Conservation (phyloP, 1,139 yeast species). For the Taphrina pruni region DNA sequence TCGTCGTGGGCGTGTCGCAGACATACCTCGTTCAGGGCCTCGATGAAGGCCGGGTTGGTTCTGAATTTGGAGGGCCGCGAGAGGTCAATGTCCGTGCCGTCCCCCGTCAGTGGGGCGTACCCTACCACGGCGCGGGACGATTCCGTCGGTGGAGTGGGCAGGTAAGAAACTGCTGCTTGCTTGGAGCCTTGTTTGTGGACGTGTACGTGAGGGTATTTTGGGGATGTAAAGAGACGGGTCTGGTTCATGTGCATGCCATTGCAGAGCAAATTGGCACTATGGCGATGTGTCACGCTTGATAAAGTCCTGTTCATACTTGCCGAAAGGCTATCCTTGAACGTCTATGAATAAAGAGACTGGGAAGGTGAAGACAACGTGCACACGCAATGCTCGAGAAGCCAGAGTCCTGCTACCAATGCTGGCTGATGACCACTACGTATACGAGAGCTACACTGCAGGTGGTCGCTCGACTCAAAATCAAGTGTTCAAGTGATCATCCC, state of each 20-base stretch:
- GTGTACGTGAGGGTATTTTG: constrained; percentile 20
- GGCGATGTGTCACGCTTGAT: neutral
- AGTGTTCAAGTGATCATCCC: neutral
- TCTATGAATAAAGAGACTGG: too few species aligned
- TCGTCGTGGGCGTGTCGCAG: constrained; percentile 56
- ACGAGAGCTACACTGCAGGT: too few species aligned
- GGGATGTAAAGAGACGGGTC: constrained; percentile 18
- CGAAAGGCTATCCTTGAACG: too few species aligned
- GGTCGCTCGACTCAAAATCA: too few species aligned
- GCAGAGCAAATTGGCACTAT: neutral
- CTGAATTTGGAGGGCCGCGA: constrained; percentile 21
- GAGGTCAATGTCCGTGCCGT: constrained; percentile 28
- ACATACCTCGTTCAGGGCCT: constrained; percentile 51
- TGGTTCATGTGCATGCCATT: neutral
- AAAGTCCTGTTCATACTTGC: neutral
- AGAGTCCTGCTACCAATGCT: too few species aligned
- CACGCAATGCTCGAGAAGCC: too few species aligned
- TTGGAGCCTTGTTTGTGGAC: constrained; percentile 19
- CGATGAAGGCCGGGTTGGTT: constrained; percentile 20
- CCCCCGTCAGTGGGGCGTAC: constrained; percentile 18
- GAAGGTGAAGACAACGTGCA: too few species aligned
- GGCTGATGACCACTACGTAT: too few species aligned
- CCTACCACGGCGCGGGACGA: constrained; percentile 30
- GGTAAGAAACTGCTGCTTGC: constrained; percentile 28
- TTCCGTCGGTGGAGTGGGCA: constrained; percentile 6